Evolutionary conservation across 1,284 basidiomycete genomes (phyloP), one percentile per base, ranked within the genome.

Genomic region (Sanghuangporus baumii): DNA sequence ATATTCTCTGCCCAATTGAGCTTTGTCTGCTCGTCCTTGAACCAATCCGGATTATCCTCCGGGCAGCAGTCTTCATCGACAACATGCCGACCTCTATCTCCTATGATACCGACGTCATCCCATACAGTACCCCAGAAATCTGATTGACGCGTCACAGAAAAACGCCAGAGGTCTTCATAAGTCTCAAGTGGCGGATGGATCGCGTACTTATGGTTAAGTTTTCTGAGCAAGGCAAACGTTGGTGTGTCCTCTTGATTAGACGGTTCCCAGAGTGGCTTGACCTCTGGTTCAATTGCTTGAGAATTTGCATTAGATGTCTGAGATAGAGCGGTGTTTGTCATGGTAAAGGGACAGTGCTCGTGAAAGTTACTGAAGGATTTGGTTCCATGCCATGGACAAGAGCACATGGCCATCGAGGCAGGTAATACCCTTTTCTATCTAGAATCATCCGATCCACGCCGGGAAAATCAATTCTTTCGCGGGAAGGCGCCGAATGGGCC

Each of bases 1-100:
- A 93, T 86, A 73, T 95, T 95, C 77, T 96, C 91, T 46, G 93
- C 91, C 86, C 90, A 94, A 72, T 94, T 94, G 60, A 94, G 73
- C 46, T 74, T 76, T 31, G 52, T 54, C 52, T 54, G 31, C 0
- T 91, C 85, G 51, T 85, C 82, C 26, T 74, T 69, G 74, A 94
- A 94, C 92, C 92, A 94, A 6, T 78, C 66, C 20, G 90, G 90
- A 71, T 92, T 93, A n/a, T 80, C 79, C n/a, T 83, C 78, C 31
- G 91, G 89, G 52, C 76, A 73, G 3, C 84, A 82, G 54, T 71
- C 56, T 52, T 75, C 75, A 73, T 91, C 84, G 46, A 92, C 85
- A 59, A 87, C 80, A 76, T 85, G 80, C 58, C 61, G 63, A 54
- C 57, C 59, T 54, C 37, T 34, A n/a, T 55, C 41, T 20, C 90